These are phyloP conservation scores for Septoria linicola DNA, from an alignment of 2,329 filamentous ascomycete genomes.

Conservation along the genomic window DNA sequence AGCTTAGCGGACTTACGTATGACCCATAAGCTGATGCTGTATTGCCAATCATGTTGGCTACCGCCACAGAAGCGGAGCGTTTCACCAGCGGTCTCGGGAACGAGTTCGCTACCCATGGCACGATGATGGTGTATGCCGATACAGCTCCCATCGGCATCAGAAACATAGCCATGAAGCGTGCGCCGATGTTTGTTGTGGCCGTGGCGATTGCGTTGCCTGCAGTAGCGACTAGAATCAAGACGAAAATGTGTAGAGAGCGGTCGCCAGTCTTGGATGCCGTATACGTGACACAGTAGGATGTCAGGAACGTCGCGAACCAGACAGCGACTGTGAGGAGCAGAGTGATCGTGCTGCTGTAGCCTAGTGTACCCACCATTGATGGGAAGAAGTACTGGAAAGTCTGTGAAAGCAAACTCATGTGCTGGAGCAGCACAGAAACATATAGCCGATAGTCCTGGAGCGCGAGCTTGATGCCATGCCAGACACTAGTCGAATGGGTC, in stretches of 20 bases:
- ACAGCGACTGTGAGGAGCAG: conserved; percentile 58
- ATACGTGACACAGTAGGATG: conserved; percentile 56
- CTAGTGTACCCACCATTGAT: conserved; percentile 60
- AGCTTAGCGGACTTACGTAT: too few species aligned
- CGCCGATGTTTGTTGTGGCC: conserved; percentile 50
- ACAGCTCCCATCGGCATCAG: conserved; percentile 44
- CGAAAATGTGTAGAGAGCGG: conserved; percentile 57
- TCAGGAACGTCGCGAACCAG: conserved; percentile 57
- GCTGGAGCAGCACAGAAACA: conserved; percentile 56
- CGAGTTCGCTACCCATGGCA: conserved; percentile 28
- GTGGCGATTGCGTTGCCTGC: conserved; percentile 58
- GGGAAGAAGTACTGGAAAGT: conserved; percentile 67
- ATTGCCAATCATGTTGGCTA: conserved; percentile 48
- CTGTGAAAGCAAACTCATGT: conserved; percentile 53
- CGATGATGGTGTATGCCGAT: conserved; percentile 35
- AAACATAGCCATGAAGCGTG: conserved; percentile 63
- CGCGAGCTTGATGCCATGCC: conserved; percentile 51
- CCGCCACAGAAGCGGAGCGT: conserved; percentile 77
- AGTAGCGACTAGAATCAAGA: conserved; percentile 53
- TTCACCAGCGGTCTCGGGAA: conserved; percentile 60
- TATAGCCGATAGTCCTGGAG: conserved; percentile 54
- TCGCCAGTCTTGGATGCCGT: conserved; percentile 56
- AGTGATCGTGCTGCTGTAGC: conserved; percentile 56
- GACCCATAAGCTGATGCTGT: conserved; percentile 38
- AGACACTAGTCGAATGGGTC: conserved; percentile 41